These are phyloP conservation scores for Endocladia muricata DNA, from an alignment of 31 red algal genomes.

Conservation along the genomic window DNA sequence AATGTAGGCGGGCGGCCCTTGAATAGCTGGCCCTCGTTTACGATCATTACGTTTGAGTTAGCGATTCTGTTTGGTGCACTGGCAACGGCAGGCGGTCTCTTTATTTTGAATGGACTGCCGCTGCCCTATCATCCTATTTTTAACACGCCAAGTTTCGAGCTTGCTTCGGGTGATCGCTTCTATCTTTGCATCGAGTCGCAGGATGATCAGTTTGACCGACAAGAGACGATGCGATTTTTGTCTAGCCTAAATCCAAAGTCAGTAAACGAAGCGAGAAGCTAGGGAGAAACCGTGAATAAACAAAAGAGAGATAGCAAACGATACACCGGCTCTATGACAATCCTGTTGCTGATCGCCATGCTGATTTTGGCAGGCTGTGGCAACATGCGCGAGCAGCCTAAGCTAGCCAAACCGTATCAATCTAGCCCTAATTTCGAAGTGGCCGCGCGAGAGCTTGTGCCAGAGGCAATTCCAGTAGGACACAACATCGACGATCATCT, in stretches of 20 bases:
- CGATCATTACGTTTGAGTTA: background rate
- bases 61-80: slow-evolving; percentile 1
- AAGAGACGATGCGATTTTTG: background rate
- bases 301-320: no score
- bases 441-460: no score
- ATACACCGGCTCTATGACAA: no score
- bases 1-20: background rate
- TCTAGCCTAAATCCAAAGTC: background rate
- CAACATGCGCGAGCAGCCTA: no score
- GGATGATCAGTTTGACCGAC: background rate
- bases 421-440: no score
- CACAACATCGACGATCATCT: no score
- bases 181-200: background rate
- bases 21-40: background rate
- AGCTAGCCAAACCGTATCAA: no score
- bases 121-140: background rate
- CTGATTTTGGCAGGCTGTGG: no score
- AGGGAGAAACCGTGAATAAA: no score
- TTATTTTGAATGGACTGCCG: background rate
- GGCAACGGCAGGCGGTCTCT: background rate
- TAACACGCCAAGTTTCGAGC: background rate
- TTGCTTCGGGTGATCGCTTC: background rate
- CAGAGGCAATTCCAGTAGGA: no score
- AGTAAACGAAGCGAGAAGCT: no score
- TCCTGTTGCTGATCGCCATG: no score